A percentile compares a stretch with the other conserved stretches of the same genome.
Evolutionary conservation across 2,329 filamentous ascomycete species (phyloP).

Genomic region (Hypoxylon sp.): DNA sequence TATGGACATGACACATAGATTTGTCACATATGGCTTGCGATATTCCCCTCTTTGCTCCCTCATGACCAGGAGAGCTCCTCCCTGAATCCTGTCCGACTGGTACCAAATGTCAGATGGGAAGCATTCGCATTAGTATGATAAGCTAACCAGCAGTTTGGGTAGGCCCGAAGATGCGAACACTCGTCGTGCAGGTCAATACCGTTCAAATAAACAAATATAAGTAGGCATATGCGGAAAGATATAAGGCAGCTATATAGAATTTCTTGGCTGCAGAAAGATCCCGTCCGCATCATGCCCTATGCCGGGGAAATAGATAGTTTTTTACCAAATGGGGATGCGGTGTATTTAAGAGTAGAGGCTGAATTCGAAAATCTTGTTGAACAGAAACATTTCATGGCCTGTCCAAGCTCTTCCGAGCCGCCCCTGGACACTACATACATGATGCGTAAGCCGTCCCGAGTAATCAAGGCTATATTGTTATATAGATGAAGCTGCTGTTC

Average conservation of each 20-base stretch:
- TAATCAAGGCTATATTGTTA: constrained; percentile 29
- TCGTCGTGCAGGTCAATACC: constrained; percentile 35
- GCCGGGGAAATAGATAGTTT: constrained; percentile 19
- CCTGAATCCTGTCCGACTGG: neutral
- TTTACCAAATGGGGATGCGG: constrained; percentile 33
- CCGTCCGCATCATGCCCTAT: constrained; percentile 22
- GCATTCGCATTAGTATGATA: neutral
- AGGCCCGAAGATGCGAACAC: constrained; percentile 13
- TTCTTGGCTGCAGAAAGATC: constrained; percentile 42
- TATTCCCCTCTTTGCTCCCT: constrained; percentile 2
- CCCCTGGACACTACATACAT: constrained; percentile 16
- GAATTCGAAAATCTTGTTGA: constrained; percentile 32
- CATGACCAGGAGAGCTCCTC: neutral
- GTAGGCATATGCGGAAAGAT: constrained; percentile 16
- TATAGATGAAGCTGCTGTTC: constrained; percentile 38
- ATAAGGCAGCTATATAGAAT: constrained; percentile 25
- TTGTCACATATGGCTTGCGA: constrained; percentile 5
- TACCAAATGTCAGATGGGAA: neutral
- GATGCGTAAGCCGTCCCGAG: constrained; percentile 20
- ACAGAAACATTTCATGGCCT: constrained; percentile 10
- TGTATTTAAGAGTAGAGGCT: constrained; percentile 41
- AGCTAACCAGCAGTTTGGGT: constrained; percentile 20
- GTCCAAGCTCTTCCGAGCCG: constrained; percentile 6
- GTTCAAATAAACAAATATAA: constrained; percentile 20
- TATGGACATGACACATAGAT: constrained; percentile 25